phyloP scores from a whole-genome alignment of 495 filamentous ascomycete genomes.

The Penicillium odoratum region DNA sequence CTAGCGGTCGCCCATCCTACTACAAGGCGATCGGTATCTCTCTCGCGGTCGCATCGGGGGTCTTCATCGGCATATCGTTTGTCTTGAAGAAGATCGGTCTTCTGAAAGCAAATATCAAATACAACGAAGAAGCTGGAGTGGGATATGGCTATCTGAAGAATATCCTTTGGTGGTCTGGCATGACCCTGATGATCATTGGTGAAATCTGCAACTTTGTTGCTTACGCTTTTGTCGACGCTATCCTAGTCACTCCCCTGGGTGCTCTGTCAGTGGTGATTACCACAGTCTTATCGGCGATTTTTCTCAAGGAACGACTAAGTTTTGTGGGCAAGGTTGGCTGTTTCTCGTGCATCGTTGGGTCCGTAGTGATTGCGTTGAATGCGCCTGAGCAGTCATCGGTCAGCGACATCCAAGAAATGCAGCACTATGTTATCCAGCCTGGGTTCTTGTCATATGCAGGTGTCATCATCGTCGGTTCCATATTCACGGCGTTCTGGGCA shows the following conservation, averaged over 20 bases:
- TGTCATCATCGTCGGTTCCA: slow-evolving; percentile 71
- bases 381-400: slow-evolving; percentile 85
- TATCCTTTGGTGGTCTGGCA: slow-evolving; percentile 90
- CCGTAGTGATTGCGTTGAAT: slow-evolving; percentile 91
- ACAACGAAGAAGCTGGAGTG: slow-evolving; percentile 93
- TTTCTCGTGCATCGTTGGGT: slow-evolving; percentile 91
- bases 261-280: slow-evolving; percentile 95
- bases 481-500: slow-evolving; percentile 75
- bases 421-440: slow-evolving; percentile 81
- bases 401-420: slow-evolving; percentile 88
- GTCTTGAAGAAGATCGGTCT: slow-evolving; percentile 93
- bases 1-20: slow-evolving; percentile 49
- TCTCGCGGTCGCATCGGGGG: slow-evolving; percentile 81
- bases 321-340: slow-evolving; percentile 96
- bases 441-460: slow-evolving; percentile 86
- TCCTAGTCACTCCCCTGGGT: slow-evolving; percentile 91
- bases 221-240: slow-evolving; percentile 96
- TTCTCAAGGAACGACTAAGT: slow-evolving; percentile 91
- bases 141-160: slow-evolving; percentile 99
- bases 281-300: slow-evolving; percentile 90
- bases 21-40: slow-evolving; percentile 90
- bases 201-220: slow-evolving; percentile 98
- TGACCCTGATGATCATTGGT: slow-evolving; percentile 96
- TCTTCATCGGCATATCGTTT: slow-evolving; percentile 95
- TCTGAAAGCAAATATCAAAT: slow-evolving; percentile 91